These are phyloP conservation scores for Hanseniaspora singularis DNA, from an alignment of 805 yeast species.

Conservation along the genomic window DNA sequence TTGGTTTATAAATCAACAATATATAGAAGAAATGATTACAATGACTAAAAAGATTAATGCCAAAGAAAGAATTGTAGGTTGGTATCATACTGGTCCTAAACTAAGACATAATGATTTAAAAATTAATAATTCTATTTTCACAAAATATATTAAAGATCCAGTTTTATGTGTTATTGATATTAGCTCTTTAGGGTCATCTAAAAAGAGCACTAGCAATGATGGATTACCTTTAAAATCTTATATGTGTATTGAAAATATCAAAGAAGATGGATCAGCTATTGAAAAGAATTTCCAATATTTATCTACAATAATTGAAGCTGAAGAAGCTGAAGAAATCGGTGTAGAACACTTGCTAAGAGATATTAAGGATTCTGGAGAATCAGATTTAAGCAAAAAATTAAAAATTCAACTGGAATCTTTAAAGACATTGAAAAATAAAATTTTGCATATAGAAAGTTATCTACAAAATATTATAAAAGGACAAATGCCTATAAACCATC, in stretches of 20 bases:
- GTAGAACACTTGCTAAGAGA: slow-evolving; percentile 93
- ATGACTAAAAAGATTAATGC: slow-evolving; percentile 98
- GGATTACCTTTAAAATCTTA: slow-evolving; percentile 96
- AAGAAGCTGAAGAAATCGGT: slow-evolving; percentile 98
- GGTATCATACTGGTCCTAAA: slow-evolving; percentile 98
- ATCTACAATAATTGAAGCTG: slow-evolving; percentile 88
- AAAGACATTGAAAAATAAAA: slow-evolving; percentile 69
- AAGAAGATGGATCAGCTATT: slow-evolving; percentile 87
- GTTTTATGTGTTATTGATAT: slow-evolving; percentile 84
- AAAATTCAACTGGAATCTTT: slow-evolving; percentile 83
- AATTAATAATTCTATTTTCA: slow-evolving; percentile 73
- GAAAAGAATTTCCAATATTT: slow-evolving; percentile 88
- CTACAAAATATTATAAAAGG: slow-evolving; percentile 60
- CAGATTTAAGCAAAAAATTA: slow-evolving; percentile 71
- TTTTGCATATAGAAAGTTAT: slow-evolving; percentile 66
- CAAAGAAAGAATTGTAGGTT: slow-evolving; percentile 89
- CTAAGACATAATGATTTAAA: slow-evolving; percentile 76
- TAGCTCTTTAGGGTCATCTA: slow-evolving; percentile 37
- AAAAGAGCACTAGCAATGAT: neutral
- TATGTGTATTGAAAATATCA: slow-evolving; percentile 84
- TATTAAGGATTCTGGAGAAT: slow-evolving; percentile 93
- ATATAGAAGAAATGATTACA: slow-evolving; percentile 89
- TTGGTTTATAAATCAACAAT: slow-evolving; percentile 96
- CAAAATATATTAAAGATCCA: slow-evolving; percentile 65
- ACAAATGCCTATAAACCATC: slow-evolving; percentile 76